phyloP scores from a whole-genome alignment of 768 basidiomycete genomes.

The Plicaturopsis crispa region DNA sequence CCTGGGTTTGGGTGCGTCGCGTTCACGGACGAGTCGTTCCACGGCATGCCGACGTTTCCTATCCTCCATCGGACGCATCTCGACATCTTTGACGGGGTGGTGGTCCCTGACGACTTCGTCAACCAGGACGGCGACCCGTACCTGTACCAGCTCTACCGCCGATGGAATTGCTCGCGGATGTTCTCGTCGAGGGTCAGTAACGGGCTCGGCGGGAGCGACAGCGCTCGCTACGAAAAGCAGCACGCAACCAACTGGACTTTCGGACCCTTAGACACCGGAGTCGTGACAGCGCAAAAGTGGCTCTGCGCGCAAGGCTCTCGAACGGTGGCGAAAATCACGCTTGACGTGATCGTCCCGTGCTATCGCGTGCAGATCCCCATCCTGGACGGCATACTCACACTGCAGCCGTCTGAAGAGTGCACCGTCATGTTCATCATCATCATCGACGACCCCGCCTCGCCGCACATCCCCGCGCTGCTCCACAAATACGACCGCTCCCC shows the following conservation, averaged over 20 bases:
- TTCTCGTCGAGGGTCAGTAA: conserved; percentile 34
- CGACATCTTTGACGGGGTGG: conserved; percentile 42
- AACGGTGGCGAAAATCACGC: conserved; percentile 30
- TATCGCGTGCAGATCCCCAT: conserved; percentile 41
- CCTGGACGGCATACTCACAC: conserved; percentile 34
- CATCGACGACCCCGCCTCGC: conserved; percentile 44
- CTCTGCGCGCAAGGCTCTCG: conserved; percentile 17
- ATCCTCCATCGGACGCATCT: conserved; percentile 48
- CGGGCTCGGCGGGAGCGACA: conserved; percentile 33
- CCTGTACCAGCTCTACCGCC: conserved; percentile 53
- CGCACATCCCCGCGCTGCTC: conserved; percentile 28
- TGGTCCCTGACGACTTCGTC: conserved; percentile 43
- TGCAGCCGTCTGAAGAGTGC: conserved; percentile 34
- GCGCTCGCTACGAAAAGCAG: conserved; percentile 41
- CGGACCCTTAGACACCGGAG: conserved; percentile 33
- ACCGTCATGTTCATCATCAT: conserved; percentile 51
- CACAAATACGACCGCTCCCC: conserved; percentile 30
- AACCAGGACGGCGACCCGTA: conserved; percentile 57
- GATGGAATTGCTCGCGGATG: conserved; percentile 44
- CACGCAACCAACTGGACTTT: conserved; percentile 42
- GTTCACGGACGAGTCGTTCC: conserved; percentile 47
- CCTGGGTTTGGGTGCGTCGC: conserved; percentile 50
- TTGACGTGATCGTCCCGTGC: conserved; percentile 51
- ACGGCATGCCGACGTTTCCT: conserved; percentile 59
- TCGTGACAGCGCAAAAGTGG: conserved; percentile 26